A percentile compares a stretch with the other conserved stretches of the same genome.
These are phyloP conservation scores for Paramyrothecium roridum DNA, from an alignment of 2,329 filamentous ascomycete genomes.

Conservation along the genomic window DNA sequence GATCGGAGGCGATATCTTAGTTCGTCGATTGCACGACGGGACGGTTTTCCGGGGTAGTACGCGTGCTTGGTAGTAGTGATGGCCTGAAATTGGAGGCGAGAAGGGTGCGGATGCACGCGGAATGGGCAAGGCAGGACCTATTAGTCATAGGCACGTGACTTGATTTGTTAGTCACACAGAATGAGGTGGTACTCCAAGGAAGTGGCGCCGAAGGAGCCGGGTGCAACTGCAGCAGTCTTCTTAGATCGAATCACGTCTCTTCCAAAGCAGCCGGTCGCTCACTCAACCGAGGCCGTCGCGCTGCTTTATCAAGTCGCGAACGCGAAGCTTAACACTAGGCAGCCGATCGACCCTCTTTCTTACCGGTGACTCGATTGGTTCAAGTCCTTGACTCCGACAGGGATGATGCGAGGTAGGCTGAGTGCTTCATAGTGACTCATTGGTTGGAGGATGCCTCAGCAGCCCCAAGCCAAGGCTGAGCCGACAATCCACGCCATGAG, in stretches of 20 bases:
- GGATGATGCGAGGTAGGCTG: not conserved
- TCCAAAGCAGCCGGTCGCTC: not conserved
- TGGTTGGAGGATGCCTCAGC: not conserved
- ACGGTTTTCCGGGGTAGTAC: not conserved
- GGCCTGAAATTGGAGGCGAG: constrained; percentile 22
- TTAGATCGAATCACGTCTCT: not conserved
- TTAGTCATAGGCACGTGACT: constrained; percentile 29
- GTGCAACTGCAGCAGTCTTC: not conserved
- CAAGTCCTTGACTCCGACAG: not conserved
- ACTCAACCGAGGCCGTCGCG: not conserved
- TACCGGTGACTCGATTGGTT: not conserved
- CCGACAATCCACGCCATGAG: no score
- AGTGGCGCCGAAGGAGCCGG: not conserved
- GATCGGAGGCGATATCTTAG: constrained; percentile 7
- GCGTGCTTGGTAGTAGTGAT: constrained; percentile 10
- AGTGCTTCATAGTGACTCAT: not conserved
- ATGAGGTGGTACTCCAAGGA: not conserved
- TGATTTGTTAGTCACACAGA: constrained; percentile 5
- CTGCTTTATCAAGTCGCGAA: not conserved
- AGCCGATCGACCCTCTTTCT: not conserved
- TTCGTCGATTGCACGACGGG: not conserved
- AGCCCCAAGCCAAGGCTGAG: not conserved
- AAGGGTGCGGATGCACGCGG: constrained; percentile 7
- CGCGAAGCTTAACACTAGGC: not conserved
- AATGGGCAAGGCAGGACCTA: constrained; percentile 13